A percentile compares a stretch with the other conserved stretches of the same genome.
phyloP scores from a whole-genome alignment of 768 basidiomycete species.

The Flagelloscypha sp. region DNA sequence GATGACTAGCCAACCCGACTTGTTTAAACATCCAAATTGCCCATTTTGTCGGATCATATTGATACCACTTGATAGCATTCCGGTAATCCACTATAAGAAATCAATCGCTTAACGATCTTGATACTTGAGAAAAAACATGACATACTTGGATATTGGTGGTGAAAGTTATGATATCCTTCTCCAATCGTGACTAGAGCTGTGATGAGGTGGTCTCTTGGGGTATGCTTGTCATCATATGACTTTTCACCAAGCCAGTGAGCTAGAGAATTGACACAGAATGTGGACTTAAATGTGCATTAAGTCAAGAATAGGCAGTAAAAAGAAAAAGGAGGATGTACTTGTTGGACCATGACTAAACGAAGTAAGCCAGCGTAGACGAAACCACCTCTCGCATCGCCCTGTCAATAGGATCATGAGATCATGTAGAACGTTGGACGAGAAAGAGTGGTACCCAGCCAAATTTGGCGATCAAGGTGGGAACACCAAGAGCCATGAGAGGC shows the following conservation, averaged over 20 bases:
- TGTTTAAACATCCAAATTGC: constrained; percentile 60
- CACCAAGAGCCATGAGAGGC: constrained; percentile 32
- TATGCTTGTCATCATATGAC: constrained; percentile 49
- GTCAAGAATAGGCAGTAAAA: neutral
- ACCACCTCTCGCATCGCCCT: constrained; percentile 47
- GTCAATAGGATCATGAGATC: too few species aligned
- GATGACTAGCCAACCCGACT: constrained; percentile 62
- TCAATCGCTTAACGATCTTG: too few species aligned
- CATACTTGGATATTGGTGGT: constrained; percentile 52
- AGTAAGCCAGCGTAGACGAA: constrained; percentile 42
- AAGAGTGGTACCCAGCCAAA: too few species aligned
- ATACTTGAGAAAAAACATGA: too few species aligned
- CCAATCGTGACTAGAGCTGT: constrained; percentile 54
- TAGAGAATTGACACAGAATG: constrained; percentile 52
- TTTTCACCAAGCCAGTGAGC: constrained; percentile 50
- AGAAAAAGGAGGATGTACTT: constrained; percentile 23
- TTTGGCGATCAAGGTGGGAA: constrained; percentile 42
- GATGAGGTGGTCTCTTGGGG: constrained; percentile 41
- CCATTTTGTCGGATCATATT: constrained; percentile 92
- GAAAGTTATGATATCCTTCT: constrained; percentile 82
- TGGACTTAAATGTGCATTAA: constrained; percentile 23
- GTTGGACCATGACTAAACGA: constrained; percentile 42
- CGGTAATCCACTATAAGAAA: constrained; percentile 3
- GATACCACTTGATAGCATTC: constrained; percentile 55
- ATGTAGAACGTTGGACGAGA: too few species aligned